These are phyloP conservation scores for Solanum gracilifrons DNA, from an alignment of 257 asterid genomes.

Conservation along the genomic window DNA sequence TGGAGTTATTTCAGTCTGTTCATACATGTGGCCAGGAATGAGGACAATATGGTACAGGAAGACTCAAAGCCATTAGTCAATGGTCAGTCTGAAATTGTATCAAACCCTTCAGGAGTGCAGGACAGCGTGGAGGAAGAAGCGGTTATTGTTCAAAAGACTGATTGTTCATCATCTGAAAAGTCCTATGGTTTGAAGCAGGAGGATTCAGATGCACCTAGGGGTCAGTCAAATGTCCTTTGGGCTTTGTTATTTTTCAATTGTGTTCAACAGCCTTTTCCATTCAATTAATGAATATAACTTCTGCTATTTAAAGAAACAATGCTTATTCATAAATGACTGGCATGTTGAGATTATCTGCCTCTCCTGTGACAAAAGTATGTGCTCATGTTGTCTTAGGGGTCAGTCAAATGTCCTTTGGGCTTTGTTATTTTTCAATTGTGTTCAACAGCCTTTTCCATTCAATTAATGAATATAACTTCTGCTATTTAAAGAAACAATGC, in stretches of 20 bases:
- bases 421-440: neutral
- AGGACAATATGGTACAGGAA: slow-evolving; percentile 26
- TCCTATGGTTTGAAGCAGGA: slow-evolving; percentile 44
- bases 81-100: slow-evolving; percentile 31
- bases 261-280: neutral
- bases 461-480: neutral
- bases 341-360: neutral
- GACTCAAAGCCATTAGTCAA: slow-evolving; percentile 27
- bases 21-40: slow-evolving; percentile 40
- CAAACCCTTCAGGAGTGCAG: slow-evolving; percentile 31
- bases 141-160: slow-evolving; percentile 30
- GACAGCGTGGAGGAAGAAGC: slow-evolving; percentile 27
- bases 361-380: neutral
- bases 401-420: slow-evolving; percentile 11
- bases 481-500: neutral
- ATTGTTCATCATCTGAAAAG: slow-evolving; percentile 37
- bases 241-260: neutral
- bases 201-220: slow-evolving; percentile 74
- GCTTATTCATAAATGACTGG: neutral
- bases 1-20: slow-evolving; percentile 8
- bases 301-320: neutral
- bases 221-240: slow-evolving; percentile 29
- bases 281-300: neutral
- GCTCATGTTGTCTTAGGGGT: too few relatives aligned
- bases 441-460: neutral